phyloP scores from a whole-genome alignment of 2,329 filamentous ascomycete species.

The Coniochaeta ligniaria region DNA sequence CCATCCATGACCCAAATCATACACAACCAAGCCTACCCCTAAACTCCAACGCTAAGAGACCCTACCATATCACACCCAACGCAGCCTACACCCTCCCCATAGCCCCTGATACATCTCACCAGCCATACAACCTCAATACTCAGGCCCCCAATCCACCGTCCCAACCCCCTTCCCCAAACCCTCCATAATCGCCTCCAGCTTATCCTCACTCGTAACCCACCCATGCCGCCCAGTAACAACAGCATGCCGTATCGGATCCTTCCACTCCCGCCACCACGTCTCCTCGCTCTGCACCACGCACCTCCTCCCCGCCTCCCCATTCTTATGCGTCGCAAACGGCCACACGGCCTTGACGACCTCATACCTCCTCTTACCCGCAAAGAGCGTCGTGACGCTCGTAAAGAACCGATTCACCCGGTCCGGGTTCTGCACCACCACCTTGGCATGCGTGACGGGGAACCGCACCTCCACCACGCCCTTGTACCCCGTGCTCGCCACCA shows the following conservation, averaged over 20 bases:
- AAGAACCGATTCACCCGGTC: slow-evolving; percentile 48
- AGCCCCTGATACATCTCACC: neutral
- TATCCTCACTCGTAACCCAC: slow-evolving; percentile 46
- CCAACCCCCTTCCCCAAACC: slow-evolving; percentile 28
- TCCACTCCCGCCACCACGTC: slow-evolving; percentile 48
- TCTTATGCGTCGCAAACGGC: slow-evolving; percentile 46
- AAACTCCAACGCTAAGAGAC: neutral
- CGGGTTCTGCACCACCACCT: slow-evolving; percentile 41
- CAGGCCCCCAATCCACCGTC: slow-evolving; percentile 37
- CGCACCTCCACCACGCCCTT: slow-evolving; percentile 39
- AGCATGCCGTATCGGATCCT: slow-evolving; percentile 33
- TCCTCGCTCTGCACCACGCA: slow-evolving; percentile 50
- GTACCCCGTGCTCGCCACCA: slow-evolving; percentile 42
- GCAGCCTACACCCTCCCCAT: neutral
- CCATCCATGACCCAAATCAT: neutral
- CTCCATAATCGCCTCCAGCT: slow-evolving; percentile 46
- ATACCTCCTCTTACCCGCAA: slow-evolving; percentile 45
- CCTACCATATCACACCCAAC: neutral
- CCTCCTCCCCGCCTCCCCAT: slow-evolving; percentile 32
- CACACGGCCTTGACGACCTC: slow-evolving; percentile 49
- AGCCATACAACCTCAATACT: slow-evolving; percentile 8
- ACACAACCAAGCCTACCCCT: neutral
- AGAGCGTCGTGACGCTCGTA: slow-evolving; percentile 42
- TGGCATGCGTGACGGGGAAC: slow-evolving; percentile 42
- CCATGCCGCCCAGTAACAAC: slow-evolving; percentile 28